Evolutionary conservation across 352 stramenopile species (phyloP), one percentile per base, ranked within the genome.

Genomic region (Hyaloperonospora arabidopsidis): DNA sequence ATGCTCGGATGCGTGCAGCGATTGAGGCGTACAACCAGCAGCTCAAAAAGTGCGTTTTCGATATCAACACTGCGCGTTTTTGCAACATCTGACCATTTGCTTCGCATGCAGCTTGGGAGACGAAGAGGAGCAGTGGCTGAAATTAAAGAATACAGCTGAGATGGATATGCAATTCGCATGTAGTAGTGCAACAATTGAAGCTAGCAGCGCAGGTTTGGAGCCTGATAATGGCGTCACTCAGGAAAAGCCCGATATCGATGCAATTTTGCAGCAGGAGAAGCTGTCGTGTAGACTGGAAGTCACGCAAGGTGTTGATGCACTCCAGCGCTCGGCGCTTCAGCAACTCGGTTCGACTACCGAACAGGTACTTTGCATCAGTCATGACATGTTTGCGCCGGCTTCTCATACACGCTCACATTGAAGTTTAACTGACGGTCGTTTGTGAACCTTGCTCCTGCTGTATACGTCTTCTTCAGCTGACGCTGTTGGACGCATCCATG

Each of bases 401-500:
- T 47, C 46, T 41, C 32, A 52, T 5, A 0, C 36, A 18, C 29
- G 12, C 17, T n/a, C 17, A 19, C 18, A 36, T 45, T 2, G 10
- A 50, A 7, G 45, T 58, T n/a, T 52, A n/a, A 52, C 57, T 63
- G 21, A 70, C 28, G 35, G 19, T 50, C 22, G 23, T 47, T 48
- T 56, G 39, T 44, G 54, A 25, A 21, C 11, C 11, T 53, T 52
- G 10, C 44, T 50, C 18, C 17, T 48, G 5, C 28, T 14, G 22
- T 21, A 29, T 45, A 52, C 3, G 12, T 53, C 53, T 54, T 23
- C 34, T 22, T 43, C 45, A 89, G 79, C 44, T 89, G 39, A 48
- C 63, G n/a, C 63, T 83, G 32, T 52, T 87, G 23, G 67, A 86
- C 22, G 70, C 74, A 23, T 87, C 79, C n/a, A 83, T 87, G 70